Evolutionary conservation across 495 filamentous ascomycete species (phyloP).

Genomic region (Pseudotulostoma volvatum): DNA sequence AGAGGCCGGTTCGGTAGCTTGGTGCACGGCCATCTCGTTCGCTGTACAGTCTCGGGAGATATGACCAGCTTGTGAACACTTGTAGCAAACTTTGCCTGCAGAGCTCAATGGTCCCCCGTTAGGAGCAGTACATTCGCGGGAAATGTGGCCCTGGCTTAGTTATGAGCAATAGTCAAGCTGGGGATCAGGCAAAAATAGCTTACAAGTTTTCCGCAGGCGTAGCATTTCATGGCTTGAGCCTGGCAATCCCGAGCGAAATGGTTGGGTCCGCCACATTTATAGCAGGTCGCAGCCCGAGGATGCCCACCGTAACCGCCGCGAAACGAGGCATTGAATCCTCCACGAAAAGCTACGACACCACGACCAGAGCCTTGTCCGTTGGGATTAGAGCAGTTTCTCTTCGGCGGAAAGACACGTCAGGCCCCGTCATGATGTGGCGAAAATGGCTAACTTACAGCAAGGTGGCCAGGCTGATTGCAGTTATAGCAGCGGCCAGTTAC

Average conservation of each 20-base stretch:
- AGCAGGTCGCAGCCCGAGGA: slow-evolving; percentile 75
- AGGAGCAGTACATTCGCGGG: slow-evolving; percentile 90
- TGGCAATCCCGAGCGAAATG: slow-evolving; percentile 98
- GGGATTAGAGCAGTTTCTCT: slow-evolving; percentile 76
- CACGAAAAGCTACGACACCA: slow-evolving; percentile 47
- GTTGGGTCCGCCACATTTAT: slow-evolving; percentile 98
- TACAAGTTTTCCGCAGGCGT: slow-evolving; percentile 88
- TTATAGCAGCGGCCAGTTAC: slow-evolving; percentile 84
- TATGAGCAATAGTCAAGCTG: slow-evolving; percentile 1
- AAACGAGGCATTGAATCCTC: slow-evolving; percentile 49
- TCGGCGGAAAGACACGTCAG: slow-evolving; percentile 1
- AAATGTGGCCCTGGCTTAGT: slow-evolving; percentile 75
- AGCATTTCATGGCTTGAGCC: slow-evolving; percentile 99
- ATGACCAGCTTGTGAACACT: slow-evolving; percentile 87
- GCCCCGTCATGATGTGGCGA: neutral
- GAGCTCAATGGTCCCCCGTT: slow-evolving; percentile 93
- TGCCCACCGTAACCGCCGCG: slow-evolving; percentile 53
- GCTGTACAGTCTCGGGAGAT: slow-evolving; percentile 84
- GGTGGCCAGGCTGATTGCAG: slow-evolving; percentile 82
- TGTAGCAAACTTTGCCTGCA: slow-evolving; percentile 96
- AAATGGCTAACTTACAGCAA: slow-evolving; percentile 42
- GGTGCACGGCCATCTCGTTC: slow-evolving; percentile 33
- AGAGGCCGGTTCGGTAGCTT: slow-evolving; percentile 21
- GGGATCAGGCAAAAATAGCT: slow-evolving; percentile 5
- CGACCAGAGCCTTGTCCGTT: slow-evolving; percentile 43